Conservation (phyloP, 1,139 yeast species). For the Yamadazyma diddensiae region DNA sequence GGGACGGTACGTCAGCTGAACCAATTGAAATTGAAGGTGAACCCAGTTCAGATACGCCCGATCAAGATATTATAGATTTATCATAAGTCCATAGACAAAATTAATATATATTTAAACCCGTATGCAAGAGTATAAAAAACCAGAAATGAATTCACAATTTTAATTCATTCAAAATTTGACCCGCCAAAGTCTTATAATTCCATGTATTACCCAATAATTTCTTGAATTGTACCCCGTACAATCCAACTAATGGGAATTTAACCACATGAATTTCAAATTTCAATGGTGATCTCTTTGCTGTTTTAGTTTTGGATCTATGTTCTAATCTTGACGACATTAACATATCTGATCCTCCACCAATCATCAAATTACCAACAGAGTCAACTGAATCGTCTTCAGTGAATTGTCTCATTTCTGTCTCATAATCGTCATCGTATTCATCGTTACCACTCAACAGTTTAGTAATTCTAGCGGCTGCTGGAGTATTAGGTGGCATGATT, state of each 20-base stretch:
- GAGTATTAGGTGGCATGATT: conserved; percentile 49
- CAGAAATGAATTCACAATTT: conserved; percentile 42
- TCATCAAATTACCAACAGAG: conserved; percentile 47
- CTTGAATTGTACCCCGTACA: conserved; percentile 94
- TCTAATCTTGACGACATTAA: conserved; percentile 58
- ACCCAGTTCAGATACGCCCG: neutral
- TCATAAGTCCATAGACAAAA: neutral
- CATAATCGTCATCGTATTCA: conserved; percentile 26
- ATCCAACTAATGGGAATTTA: conserved; percentile 84
- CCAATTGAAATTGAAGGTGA: neutral
- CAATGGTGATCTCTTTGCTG: conserved; percentile 51
- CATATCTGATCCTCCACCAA: conserved; percentile 65
- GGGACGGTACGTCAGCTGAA: neutral
- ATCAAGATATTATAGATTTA: too few relatives aligned
- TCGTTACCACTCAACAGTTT: conserved; percentile 42
- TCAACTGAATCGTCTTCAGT: conserved; percentile 62
- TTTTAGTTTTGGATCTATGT: conserved; percentile 26
- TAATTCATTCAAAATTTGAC: conserved; percentile 76
- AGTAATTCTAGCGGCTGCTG: conserved; percentile 45
- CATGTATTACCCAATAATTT: conserved; percentile 92
- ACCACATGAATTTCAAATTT: conserved; percentile 92
- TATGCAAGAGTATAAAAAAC: conserved; percentile 1
- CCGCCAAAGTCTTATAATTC: conserved; percentile 92
- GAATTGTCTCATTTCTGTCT: conserved; percentile 22
- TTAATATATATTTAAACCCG: too few relatives aligned